phyloP scores from a whole-genome alignment of 1,139 yeast species.

The Yamadazyma pseudoaaseri region DNA sequence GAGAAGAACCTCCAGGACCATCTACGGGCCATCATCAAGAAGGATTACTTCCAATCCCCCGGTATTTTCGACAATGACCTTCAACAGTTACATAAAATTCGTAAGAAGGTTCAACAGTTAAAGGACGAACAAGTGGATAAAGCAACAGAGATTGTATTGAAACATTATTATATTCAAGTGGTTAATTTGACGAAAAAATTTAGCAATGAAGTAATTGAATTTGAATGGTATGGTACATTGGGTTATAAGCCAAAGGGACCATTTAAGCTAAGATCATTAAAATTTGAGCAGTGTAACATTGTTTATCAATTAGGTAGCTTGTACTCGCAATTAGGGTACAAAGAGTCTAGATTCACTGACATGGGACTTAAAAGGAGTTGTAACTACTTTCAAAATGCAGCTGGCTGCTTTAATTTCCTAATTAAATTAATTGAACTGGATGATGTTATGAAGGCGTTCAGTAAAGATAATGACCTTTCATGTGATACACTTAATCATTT shows the following conservation, averaged over 20 bases:
- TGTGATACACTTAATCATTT: constrained; percentile 27
- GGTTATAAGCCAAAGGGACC: constrained; percentile 49
- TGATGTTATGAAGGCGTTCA: constrained; percentile 1
- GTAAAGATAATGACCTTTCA: constrained; percentile 23
- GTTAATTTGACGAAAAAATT: constrained; percentile 34
- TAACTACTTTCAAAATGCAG: constrained; percentile 63
- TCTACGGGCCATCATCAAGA: constrained; percentile 51
- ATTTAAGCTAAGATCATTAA: constrained; percentile 42
- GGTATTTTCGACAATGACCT: constrained; percentile 56
- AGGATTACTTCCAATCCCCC: constrained; percentile 67
- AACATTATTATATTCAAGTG: constrained; percentile 33
- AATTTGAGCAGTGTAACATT: constrained; percentile 61
- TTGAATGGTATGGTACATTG: constrained; percentile 72
- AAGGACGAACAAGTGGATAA: constrained; percentile 20
- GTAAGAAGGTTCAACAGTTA: constrained; percentile 22
- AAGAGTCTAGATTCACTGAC: constrained; percentile 41
- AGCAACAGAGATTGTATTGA: constrained; percentile 19
- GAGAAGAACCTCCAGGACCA: constrained; percentile 43
- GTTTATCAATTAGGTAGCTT: constrained; percentile 68
- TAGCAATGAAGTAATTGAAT: constrained; percentile 45
- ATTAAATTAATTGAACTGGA: constrained; percentile 15
- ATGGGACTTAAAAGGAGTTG: constrained; percentile 66
- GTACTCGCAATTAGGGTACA: constrained; percentile 55
- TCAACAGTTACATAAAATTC: constrained; percentile 28
- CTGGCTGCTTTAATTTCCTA: constrained; percentile 61